Percentiles rank a stretch among this genome's conserved stretches.
Evolutionary conservation across 768 basidiomycete genomes (phyloP).

Genomic region (Vararia minispora): DNA sequence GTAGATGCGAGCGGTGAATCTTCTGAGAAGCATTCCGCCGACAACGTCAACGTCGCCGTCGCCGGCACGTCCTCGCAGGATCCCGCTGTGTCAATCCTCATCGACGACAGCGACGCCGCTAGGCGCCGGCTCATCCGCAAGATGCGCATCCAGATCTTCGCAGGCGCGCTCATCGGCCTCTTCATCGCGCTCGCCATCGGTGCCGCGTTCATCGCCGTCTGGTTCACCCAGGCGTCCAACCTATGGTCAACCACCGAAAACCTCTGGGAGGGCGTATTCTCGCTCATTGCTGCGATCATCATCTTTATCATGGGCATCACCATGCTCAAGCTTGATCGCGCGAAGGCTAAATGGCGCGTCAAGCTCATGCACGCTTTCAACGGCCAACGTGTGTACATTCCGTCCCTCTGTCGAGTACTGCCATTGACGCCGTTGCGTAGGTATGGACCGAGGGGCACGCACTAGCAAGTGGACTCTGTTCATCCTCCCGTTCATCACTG

Average conservation of each 20-base stretch:
- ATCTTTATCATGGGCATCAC: slow-evolving; percentile 90
- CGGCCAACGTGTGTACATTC: slow-evolving; percentile 36
- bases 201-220: slow-evolving; percentile 86
- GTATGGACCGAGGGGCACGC: slow-evolving; percentile 34
- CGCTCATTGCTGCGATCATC: slow-evolving; percentile 62
- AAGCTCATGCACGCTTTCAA: slow-evolving; percentile 78
- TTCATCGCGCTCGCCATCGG: slow-evolving; percentile 74
- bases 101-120: slow-evolving; percentile 8
- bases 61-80: no score
- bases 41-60: no score
- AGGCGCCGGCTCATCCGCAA: slow-evolving; percentile 44
- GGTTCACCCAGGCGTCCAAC: slow-evolving; percentile 84
- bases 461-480: slow-evolving; percentile 83
- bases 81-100: no score
- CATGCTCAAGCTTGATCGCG: slow-evolving; percentile 92
- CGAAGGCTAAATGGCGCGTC: slow-evolving; percentile 89
- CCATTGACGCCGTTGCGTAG: slow-evolving; percentile 16
- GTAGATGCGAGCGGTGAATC: no score
- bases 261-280: slow-evolving; percentile 87
- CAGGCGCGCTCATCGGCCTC: slow-evolving; percentile 68
- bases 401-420: background rate
- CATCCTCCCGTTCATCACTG: slow-evolving; percentile 82
- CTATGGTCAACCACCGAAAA: slow-evolving; percentile 80
- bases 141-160: slow-evolving; percentile 66
- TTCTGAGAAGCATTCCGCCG: no score